Percentiles rank a stretch among this genome's conserved stretches.
phyloP scores from a whole-genome alignment of 192 early-diverging fungal species.

The Rhizophagus sp. region DNA sequence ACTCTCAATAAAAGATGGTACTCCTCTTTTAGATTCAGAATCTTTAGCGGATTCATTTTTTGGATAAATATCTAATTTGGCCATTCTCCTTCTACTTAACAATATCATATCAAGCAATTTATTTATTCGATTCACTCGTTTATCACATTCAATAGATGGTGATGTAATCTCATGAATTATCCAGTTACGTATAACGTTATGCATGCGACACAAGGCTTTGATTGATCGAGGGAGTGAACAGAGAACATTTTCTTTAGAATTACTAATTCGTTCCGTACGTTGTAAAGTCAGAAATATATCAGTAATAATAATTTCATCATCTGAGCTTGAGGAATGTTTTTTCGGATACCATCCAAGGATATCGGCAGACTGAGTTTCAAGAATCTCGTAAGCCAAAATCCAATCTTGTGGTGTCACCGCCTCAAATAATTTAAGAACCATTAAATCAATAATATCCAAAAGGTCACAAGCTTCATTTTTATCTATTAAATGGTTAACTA shows the following conservation, averaged over 20 bases:
- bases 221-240: conserved; percentile 65
- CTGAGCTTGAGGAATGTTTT: conserved; percentile 32
- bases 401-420: conserved; percentile 48
- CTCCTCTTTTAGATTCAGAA: conserved; percentile 26
- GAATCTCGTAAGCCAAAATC: conserved; percentile 49
- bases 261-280: conserved; percentile 45
- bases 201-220: conserved; percentile 63
- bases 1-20: conserved; percentile 72
- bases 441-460: conserved; percentile 25
- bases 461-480: neutral
- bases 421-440: conserved; percentile 39
- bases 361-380: conserved; percentile 50
- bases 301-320: conserved; percentile 64
- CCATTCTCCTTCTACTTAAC: conserved; percentile 49
- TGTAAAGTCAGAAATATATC: conserved; percentile 68
- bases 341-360: conserved; percentile 47
- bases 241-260: conserved; percentile 54
- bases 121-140: conserved; percentile 59
- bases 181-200: conserved; percentile 70
- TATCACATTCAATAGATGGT: conserved; percentile 44
- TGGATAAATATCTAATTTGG: conserved; percentile 25
- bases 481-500: neutral
- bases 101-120: conserved; percentile 61
- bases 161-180: conserved; percentile 61
- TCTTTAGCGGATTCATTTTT: conserved; percentile 19